A percentile compares a stretch with the other conserved stretches of the same genome.
Conservation (phyloP, 306 rosid genomes). For the Neltuma alba region DNA sequence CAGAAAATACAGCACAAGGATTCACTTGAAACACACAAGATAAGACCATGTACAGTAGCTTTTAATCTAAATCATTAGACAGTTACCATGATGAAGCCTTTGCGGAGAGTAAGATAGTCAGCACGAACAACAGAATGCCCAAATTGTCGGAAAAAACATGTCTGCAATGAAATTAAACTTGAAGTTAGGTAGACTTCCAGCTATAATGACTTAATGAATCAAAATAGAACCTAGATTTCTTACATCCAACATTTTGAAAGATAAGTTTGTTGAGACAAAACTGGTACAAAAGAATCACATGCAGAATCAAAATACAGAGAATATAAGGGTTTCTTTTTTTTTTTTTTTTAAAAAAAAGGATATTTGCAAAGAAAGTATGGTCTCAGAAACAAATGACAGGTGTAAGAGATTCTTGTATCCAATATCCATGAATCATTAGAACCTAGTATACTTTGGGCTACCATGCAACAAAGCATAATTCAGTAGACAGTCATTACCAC, state of each 20-base stretch:
- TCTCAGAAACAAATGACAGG: constrained; percentile 2
- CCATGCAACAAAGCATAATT: constrained; percentile 32
- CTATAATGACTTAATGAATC: neutral
- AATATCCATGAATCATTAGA: constrained; percentile 5
- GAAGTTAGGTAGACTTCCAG: constrained; percentile 28
- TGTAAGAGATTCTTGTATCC: constrained; percentile 7
- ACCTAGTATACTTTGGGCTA: constrained; percentile 5
- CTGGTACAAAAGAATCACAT: constrained; percentile 15
- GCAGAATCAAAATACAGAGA: neutral
- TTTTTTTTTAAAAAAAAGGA: neutral
- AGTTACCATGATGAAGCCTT: constrained; percentile 86
- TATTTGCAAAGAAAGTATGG: constrained; percentile 6
- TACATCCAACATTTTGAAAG: constrained; percentile 18
- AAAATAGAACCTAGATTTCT: constrained; percentile 33
- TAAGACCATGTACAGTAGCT: constrained; percentile 14
- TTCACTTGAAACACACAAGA: constrained; percentile 1
- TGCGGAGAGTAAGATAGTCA: constrained; percentile 89
- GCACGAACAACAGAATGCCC: constrained; percentile 84
- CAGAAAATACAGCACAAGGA: constrained; percentile 8
- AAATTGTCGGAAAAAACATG: constrained; percentile 92
- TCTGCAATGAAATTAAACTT: constrained; percentile 52
- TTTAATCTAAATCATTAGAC: constrained; percentile 24
- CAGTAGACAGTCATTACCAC: constrained; percentile 55
- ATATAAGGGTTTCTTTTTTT: too few relatives aligned
- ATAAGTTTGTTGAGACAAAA: constrained; percentile 23